Conservation (phyloP, 2,329 filamentous ascomycete genomes). For the Fusarium sp. region DNA sequence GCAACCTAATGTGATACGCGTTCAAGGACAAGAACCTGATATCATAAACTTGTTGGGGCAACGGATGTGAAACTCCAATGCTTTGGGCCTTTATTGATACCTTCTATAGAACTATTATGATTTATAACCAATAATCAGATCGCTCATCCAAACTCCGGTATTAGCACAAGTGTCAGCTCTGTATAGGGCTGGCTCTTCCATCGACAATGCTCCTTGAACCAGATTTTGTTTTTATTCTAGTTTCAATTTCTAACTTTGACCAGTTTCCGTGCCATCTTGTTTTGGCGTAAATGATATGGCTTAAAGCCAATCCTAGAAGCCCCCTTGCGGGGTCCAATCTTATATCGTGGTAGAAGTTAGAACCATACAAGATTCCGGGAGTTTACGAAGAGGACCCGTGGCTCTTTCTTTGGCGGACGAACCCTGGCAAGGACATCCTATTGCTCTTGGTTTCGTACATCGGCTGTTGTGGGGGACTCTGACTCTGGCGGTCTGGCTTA, state of each 20-base stretch:
- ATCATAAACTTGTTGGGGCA: not conserved
- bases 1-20: not conserved
- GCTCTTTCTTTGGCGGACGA: constrained; percentile 49
- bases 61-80: not conserved
- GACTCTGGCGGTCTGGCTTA: constrained; percentile 46
- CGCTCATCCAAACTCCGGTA: constrained; percentile 5
- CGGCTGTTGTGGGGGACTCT: constrained; percentile 8
- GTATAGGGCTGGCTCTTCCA: not conserved
- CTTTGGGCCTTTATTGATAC: not conserved
- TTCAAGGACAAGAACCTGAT: not conserved
- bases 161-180: constrained; percentile 2
- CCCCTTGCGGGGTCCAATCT: not conserved
- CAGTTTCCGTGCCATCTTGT: not conserved
- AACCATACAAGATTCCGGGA: not conserved
- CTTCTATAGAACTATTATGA: constrained; percentile 5
- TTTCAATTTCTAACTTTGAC: not conserved
- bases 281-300: not conserved
- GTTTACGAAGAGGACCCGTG: constrained; percentile 32
- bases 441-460: constrained; percentile 42
- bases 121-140: constrained; percentile 8
- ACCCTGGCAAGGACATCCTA: constrained; percentile 43
- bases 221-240: not conserved
- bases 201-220: not conserved
- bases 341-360: not conserved
- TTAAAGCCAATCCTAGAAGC: not conserved